Base-by-base conservation (phyloP, 495 filamentous ascomycete genomes). In the Glutinoglossum americanum region DNA sequence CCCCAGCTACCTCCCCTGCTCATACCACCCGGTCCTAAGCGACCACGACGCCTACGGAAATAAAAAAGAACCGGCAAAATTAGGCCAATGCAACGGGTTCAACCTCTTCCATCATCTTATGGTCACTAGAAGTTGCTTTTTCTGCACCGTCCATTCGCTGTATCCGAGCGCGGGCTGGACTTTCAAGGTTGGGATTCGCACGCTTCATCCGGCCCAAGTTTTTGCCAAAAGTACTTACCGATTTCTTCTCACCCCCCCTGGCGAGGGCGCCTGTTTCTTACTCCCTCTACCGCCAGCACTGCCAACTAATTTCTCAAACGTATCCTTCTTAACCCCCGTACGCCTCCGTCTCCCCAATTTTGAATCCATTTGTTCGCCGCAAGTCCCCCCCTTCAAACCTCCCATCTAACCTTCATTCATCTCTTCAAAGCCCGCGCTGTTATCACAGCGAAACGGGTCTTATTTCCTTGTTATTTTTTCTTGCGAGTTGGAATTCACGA, bases 141-240 rank as follows among this genome's bases (percentile, higher is more conserved):
- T 35, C 25, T 21, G 23, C 54, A 41, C 54, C 54, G 25, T 55
- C 54, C 54, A 55, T 17, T 55, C 54, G 54, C 54, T 55, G 6
- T 55, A 55, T 51, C 47, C 47, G 47, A 51, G n/a, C 47, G 47
- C 47, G 47, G 47, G 11, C 47, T 51, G 47, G 21, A 9, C 47
- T 51, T 23, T n/a, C 47, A 4, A 51, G 26, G n/a, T 15, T 25
- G 17, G 21, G 10, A 11, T 2, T 51, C 32, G 32, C 32, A 51
- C 17, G 6, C 47, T 26, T 8, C 8, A 8, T 10, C 47, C 47
- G 47, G 26, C n/a, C 47, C 47, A 28, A 51, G 47, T 25, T n/a
- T n/a, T n/a, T n/a, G n/a, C n/a, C n/a, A n/a, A n/a, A n/a, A n/a
- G n/a, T n/a, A n/a, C n/a, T n/a, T n/a, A n/a, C n/a, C n/a, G n/a